These are phyloP conservation scores for Hypoxylon trugodes DNA, from an alignment of 495 filamentous ascomycete genomes.

Conservation along the genomic window DNA sequence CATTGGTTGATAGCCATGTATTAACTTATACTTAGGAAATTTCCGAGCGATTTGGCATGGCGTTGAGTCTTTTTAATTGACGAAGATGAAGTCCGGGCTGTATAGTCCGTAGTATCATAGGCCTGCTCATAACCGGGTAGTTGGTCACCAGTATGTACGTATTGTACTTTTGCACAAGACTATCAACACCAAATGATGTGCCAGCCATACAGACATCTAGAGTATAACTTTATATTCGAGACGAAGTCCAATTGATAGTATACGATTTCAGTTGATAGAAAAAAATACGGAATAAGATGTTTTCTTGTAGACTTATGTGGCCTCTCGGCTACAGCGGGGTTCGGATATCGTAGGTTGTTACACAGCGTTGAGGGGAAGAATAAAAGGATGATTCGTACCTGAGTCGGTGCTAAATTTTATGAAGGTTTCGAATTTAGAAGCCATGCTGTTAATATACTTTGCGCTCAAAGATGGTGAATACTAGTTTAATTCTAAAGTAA, in stretches of 20 bases:
- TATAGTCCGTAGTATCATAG: no score
- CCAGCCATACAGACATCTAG: no score
- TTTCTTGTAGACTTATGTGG: conserved; percentile 10
- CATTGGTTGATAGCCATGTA: no score
- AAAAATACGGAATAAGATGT: not conserved
- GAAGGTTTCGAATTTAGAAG: conserved; percentile 49
- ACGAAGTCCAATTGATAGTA: not conserved
- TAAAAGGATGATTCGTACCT: conserved; percentile 42
- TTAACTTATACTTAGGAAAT: no score
- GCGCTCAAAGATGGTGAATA: not conserved
- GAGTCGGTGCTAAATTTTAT: conserved; percentile 55
- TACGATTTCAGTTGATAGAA: not conserved
- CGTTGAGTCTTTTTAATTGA: no score
- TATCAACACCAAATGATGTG: no score
- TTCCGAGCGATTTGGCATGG: no score
- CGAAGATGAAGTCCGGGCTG: no score
- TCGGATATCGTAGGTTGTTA: not conserved
- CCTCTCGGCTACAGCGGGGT: not conserved
- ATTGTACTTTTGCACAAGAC: no score
- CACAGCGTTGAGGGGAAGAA: conserved; percentile 1
- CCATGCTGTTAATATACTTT: conserved; percentile 27
- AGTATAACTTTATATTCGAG: no score
- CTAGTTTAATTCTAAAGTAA: not conserved
- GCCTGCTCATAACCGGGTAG: no score
- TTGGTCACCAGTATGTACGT: no score